phyloP scores from a whole-genome alignment of 1,284 basidiomycete genomes.

The Sphaerobolus stellatus region DNA sequence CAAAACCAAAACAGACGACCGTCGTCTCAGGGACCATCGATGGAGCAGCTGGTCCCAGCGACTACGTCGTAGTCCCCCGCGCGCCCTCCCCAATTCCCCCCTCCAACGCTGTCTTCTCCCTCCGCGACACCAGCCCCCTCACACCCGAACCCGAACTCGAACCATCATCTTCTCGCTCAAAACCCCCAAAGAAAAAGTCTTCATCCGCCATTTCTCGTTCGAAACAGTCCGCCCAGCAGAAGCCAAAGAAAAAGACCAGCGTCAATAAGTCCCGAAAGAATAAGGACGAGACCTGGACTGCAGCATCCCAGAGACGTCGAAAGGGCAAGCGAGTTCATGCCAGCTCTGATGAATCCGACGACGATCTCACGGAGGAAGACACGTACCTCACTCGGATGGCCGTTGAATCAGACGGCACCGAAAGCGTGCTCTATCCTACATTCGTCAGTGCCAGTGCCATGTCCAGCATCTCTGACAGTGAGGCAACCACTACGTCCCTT shows the following conservation, averaged over 20 bases:
- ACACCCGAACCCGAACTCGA: constrained; percentile 11
- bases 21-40: constrained; percentile 13
- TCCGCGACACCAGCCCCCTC: constrained; percentile 12
- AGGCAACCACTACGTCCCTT: constrained; percentile 4
- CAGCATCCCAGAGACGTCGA: constrained; percentile 3
- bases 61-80: constrained; percentile 5
- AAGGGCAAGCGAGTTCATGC: constrained; percentile 1
- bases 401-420: constrained; percentile 24
- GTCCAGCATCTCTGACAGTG: constrained; percentile 25
- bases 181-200: neutral
- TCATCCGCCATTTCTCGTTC: neutral
- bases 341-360: constrained; percentile 11
- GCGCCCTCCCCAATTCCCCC: constrained; percentile 1
- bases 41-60: constrained; percentile 5
- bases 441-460: constrained; percentile 68
- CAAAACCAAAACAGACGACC: constrained; percentile 11
- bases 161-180: neutral
- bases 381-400: constrained; percentile 7
- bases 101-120: neutral
- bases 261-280: constrained; percentile 4
- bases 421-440: constrained; percentile 51
- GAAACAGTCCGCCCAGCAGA: neutral
- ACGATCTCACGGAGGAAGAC: constrained; percentile 3
- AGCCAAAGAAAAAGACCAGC: neutral
- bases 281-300: constrained; percentile 6